These are phyloP conservation scores for Phytophthora pistaciae DNA, from an alignment of 352 stramenopile species.

Conservation along the genomic window DNA sequence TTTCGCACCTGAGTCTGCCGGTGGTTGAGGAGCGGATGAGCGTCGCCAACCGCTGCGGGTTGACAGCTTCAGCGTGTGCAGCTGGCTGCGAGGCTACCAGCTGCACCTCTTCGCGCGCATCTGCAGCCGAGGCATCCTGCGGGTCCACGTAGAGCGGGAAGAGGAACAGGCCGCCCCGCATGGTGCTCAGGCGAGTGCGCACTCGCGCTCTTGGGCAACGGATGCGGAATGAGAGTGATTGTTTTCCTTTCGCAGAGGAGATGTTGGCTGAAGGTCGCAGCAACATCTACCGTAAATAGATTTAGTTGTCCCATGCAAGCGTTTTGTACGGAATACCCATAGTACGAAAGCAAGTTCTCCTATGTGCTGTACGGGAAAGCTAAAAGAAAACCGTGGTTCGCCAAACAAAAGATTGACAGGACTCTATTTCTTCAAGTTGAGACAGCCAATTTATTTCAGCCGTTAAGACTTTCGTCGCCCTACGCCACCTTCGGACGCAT, in stretches of 20 bases:
- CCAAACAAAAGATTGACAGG: too few species aligned
- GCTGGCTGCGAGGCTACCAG: slow-evolving; percentile 18
- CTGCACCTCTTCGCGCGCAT: slow-evolving; percentile 32
- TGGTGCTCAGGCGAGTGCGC: slow-evolving; percentile 25
- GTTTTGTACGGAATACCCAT: not conserved
- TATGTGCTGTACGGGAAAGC: too few species aligned
- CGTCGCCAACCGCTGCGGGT: slow-evolving; percentile 48
- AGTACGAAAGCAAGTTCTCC: too few species aligned
- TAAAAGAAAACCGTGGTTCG: too few species aligned
- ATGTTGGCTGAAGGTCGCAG: slow-evolving; percentile 34
- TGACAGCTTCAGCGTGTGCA: slow-evolving; percentile 25
- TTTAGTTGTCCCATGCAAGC: not conserved
- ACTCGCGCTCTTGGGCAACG: slow-evolving; percentile 1
- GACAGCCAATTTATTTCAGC: too few species aligned
- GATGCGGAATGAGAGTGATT: slow-evolving; percentile 42
- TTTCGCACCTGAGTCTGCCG: slow-evolving; percentile 47
- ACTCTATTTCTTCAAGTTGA: too few species aligned
- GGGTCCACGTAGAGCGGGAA: slow-evolving; percentile 61
- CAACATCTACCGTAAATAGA: slow-evolving; percentile 16
- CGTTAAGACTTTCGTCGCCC: not conserved
- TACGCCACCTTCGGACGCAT: slow-evolving; percentile 37
- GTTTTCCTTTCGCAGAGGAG: slow-evolving; percentile 11
- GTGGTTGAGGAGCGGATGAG: slow-evolving; percentile 48
- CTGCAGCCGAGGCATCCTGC: slow-evolving; percentile 34
- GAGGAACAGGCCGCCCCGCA: slow-evolving; percentile 66